Base-by-base conservation (phyloP, 2,329 filamentous ascomycete species). In the Acarospora socialis region DNA sequence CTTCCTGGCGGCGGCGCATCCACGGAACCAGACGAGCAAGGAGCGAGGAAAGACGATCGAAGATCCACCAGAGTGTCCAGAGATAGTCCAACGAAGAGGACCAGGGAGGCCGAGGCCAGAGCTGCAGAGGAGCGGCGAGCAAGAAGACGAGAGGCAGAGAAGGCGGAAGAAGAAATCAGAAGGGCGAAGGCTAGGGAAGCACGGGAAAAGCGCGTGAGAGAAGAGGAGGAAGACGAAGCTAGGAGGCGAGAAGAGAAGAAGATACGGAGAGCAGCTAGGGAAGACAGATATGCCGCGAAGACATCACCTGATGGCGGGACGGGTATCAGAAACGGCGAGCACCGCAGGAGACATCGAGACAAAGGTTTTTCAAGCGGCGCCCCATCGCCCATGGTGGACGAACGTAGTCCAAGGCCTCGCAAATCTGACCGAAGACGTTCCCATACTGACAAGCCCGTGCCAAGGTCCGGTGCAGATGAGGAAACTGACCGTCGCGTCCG, bases 201-300 rank as follows among this genome's bases (percentile, higher is more conserved):
- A 5, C 65, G 66, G 18, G 68, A 73, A 39, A 62, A 65, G 23
- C 67, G 65, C 21, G 62, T 63, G 30, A 64, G 57, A 34, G 64
- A 67, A 25, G 70, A 74, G 35, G 68, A 69, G 20, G 67, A 68
- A n/a, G 61, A 59, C 2, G 69, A 73, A 43, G 59, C 61, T 18
- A 60, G 63, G 37, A 57, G 59, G 35, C 58, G 63, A 34, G 68
- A 71, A 39, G 71, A 77, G 36, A 73, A 68, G 41, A 69, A 74
- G 31, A 64, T 65, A 3, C 63, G 70, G 22, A 63, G 68, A 5
- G 63, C 66, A 6, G 73, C 73, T 5, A 41, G 44, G 14, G 45
- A 45, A 30, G 43, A 41, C 33, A 36, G 43, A 17, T 49, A 44
- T 4, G 46, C 45, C 13, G 49, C 42, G 34, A 49, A 53, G 33